These are phyloP conservation scores for Alternaria brassicae DNA, from an alignment of 2,329 filamentous ascomycete genomes.

Conservation along the genomic window DNA sequence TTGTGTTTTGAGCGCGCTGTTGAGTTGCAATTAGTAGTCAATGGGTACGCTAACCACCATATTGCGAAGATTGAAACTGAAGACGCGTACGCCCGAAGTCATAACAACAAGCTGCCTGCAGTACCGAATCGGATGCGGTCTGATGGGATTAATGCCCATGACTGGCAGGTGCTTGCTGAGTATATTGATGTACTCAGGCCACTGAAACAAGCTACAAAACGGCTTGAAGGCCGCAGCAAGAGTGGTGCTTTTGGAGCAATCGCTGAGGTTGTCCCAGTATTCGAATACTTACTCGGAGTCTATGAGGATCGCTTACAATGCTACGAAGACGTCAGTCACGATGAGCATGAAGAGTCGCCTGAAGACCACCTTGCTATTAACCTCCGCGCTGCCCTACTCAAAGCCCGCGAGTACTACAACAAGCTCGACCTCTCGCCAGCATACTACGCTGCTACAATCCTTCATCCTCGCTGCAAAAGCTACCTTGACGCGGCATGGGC, in stretches of 20 bases:
- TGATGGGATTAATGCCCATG: neutral
- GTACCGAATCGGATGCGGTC: neutral
- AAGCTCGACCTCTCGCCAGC: constrained; percentile 5
- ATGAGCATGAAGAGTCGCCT: neutral
- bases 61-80: neutral
- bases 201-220: constrained; percentile 3
- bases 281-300: neutral
- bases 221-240: constrained; percentile 2
- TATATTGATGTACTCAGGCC: constrained; percentile 7
- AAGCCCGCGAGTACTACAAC: constrained; percentile 13
- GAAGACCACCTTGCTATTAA: constrained; percentile 16
- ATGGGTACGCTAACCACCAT: neutral
- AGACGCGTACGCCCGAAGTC: neutral
- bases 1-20: neutral
- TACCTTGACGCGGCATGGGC: neutral
- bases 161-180: constrained; percentile 4
- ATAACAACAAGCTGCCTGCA: neutral
- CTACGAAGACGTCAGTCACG: neutral
- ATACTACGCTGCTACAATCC: constrained; percentile 14
- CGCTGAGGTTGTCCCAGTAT: constrained; percentile 4
- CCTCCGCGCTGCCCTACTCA: neutral
- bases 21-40: neutral
- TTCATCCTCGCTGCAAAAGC: constrained; percentile 3
- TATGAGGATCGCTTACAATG: neutral
- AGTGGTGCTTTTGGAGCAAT: neutral